phyloP scores from a whole-genome alignment of 768 basidiomycete genomes.

The Crucibulum laeve region DNA sequence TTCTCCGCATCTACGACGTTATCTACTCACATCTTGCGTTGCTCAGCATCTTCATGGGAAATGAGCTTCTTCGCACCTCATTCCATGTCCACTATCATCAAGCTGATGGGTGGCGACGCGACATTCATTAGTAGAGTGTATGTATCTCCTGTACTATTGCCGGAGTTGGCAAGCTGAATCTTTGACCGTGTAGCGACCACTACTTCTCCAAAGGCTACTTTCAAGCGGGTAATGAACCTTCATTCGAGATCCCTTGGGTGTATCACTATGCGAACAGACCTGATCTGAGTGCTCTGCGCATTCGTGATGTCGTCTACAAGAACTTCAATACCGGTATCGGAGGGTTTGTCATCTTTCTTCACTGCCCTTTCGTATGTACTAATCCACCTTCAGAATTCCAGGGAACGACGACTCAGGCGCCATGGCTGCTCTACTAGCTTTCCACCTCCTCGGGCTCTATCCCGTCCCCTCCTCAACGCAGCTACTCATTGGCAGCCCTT shows the following conservation, averaged over 20 bases:
- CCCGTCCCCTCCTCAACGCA: constrained; percentile 43
- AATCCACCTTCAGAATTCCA: constrained; percentile 29
- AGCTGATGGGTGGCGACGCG: constrained; percentile 40
- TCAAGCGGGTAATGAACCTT: constrained; percentile 45
- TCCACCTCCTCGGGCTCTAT: constrained; percentile 48
- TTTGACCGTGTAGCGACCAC: constrained; percentile 32
- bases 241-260: constrained; percentile 41
- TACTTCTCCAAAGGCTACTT: constrained; percentile 44
- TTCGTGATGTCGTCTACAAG: constrained; percentile 36
- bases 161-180: not conserved
- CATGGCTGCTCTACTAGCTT: constrained; percentile 45
- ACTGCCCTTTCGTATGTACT: not conserved
- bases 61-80: constrained; percentile 51
- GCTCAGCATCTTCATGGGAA: constrained; percentile 47
- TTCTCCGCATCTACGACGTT: not conserved
- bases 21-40: not conserved
- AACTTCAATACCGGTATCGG: constrained; percentile 42
- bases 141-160: not conserved
- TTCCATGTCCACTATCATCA: constrained; percentile 41
- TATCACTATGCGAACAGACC: constrained; percentile 49
- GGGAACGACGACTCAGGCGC: constrained; percentile 52
- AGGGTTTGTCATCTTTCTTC: constrained; percentile 25
- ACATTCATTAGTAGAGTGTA: constrained; percentile 40
- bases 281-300: constrained; percentile 41
- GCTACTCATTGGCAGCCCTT: constrained; percentile 43